Conservation (phyloP, 257 asterid species). For the Vinca minor region DNA sequence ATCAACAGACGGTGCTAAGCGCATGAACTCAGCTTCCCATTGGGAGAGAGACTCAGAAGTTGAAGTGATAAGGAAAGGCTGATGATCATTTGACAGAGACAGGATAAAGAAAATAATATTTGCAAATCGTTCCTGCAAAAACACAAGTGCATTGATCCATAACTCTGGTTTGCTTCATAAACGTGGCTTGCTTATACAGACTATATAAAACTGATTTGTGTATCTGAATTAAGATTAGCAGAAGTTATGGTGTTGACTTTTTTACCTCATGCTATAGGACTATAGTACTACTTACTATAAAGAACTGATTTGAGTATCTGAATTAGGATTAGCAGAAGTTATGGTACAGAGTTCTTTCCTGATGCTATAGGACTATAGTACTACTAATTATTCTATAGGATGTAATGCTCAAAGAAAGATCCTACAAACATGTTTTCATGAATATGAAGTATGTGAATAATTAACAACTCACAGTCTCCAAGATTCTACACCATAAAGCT, state of each 20-base stretch:
- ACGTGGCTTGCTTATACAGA: background rate
- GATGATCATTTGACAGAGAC: slow-evolving; percentile 34
- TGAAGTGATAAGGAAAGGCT: slow-evolving; percentile 53
- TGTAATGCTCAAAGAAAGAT: background rate
- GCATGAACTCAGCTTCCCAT: slow-evolving; percentile 63
- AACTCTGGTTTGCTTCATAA: too few species aligned
- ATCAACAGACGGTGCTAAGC: slow-evolving; percentile 49
- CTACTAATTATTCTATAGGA: too few species aligned
- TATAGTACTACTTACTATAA: too few species aligned
- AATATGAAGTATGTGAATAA: background rate
- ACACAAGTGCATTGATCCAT: slow-evolving; percentile 13
- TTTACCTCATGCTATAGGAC: background rate
- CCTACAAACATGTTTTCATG: background rate
- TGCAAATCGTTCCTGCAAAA: slow-evolving; percentile 43
- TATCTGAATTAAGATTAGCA: background rate
- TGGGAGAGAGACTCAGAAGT: slow-evolving; percentile 29
- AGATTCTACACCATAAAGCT: background rate
- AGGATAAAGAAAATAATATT: slow-evolving; percentile 33
- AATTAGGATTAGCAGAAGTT: too few species aligned
- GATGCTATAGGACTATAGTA: too few species aligned
- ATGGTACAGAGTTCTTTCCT: too few species aligned
- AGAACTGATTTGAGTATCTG: too few species aligned
- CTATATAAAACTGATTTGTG: background rate
- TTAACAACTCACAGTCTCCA: background rate
- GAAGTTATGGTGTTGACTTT: background rate